Percentiles rank a stretch among this genome's conserved stretches.
phyloP scores from a whole-genome alignment of 768 basidiomycete genomes.

The Hirschioporus abietinus region DNA sequence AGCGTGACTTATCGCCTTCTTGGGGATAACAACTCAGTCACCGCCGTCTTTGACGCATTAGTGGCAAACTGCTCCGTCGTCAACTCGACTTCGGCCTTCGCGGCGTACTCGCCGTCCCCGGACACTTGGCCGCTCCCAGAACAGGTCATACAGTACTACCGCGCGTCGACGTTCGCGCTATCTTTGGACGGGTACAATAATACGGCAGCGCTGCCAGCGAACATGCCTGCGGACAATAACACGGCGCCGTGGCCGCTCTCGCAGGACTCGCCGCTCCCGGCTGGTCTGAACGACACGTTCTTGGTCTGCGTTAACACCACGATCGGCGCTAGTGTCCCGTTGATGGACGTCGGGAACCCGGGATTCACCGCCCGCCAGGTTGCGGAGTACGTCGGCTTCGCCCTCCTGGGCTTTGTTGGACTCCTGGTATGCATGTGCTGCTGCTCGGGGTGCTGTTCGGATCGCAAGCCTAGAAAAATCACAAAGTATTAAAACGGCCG shows the following conservation, averaged over 20 bases:
- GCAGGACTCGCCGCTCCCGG: constrained; percentile 9
- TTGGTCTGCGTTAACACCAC: constrained; percentile 15
- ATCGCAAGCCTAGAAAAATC: background rate
- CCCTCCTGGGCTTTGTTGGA: background rate
- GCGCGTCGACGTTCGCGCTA: constrained; percentile 56
- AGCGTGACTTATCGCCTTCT: constrained; percentile 37
- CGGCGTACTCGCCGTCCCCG: constrained; percentile 24
- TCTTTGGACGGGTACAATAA: constrained; percentile 66
- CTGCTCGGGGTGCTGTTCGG: background rate
- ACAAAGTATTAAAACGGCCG: too few relatives aligned
- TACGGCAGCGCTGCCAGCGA: constrained; percentile 38
- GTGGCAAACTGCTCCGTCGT: constrained; percentile 39
- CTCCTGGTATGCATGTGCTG: background rate
- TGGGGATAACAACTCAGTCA: constrained; percentile 43
- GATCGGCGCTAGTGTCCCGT: constrained; percentile 11
- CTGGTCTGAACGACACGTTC: constrained; percentile 10
- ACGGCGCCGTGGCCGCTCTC: constrained; percentile 7
- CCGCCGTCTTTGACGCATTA: constrained; percentile 39
- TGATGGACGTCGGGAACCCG: constrained; percentile 29
- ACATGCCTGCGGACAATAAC: constrained; percentile 25
- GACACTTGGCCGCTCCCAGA: constrained; percentile 11
- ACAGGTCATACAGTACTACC: constrained; percentile 41
- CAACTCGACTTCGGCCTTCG: constrained; percentile 23
- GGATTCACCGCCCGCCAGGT: too few relatives aligned
- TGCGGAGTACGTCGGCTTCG: background rate